Base-by-base conservation (phyloP, 1,284 basidiomycete genomes). In the Jaminaea rosea region DNA sequence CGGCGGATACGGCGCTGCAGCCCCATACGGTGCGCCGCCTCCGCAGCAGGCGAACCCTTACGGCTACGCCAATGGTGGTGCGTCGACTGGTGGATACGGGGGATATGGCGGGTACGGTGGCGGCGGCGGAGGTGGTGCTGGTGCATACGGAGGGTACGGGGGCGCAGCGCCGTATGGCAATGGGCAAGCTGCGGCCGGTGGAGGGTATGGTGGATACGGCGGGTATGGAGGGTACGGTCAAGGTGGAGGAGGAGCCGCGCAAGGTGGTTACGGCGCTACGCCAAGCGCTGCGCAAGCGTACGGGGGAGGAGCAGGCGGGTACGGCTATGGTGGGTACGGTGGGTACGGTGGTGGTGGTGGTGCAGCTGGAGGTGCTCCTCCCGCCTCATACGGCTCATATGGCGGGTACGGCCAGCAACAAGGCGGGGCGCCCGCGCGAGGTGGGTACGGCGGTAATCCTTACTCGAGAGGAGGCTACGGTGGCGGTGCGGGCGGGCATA, bases 111-210 rank as follows among this genome's bases (percentile, higher is more conserved):
- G 59, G 21, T 56, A 52, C n/a, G 62, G 52, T 32, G 48, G 49
- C 4, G 52, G 37, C 10, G 47, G 49, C 5, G 27, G 55, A 26
- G 58, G 53, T 0, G 60, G 54, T 26, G 47, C 47, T 0, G 50
- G 44, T 5, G 32, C 37, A 11, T 65, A 68, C 37, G 63, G 56
- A 15, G 57, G 59, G 3, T 59, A 59, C 27, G 58, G 56, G 2
- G 34, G 29, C 26, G 44, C 36, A 3, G 49, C 29, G 8, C 49
- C 54, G 5, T 44, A 49, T 29, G 32, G 42, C n/a, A 29, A 31
- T 6, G 39, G 21, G 15, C 23, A 46, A 6, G 58, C 46, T 24
- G 49, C 42, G 23, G 29, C 46, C 31, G 48, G 47, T n/a, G 53
- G 49, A 9, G 50, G 51, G 15, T 54, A 59, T 36, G 59, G 53